Evolutionary conservation across 192 early-diverging fungal species (phyloP), one percentile per base, ranked within the genome.

Genomic region (Umbelopsis ramanniana): DNA sequence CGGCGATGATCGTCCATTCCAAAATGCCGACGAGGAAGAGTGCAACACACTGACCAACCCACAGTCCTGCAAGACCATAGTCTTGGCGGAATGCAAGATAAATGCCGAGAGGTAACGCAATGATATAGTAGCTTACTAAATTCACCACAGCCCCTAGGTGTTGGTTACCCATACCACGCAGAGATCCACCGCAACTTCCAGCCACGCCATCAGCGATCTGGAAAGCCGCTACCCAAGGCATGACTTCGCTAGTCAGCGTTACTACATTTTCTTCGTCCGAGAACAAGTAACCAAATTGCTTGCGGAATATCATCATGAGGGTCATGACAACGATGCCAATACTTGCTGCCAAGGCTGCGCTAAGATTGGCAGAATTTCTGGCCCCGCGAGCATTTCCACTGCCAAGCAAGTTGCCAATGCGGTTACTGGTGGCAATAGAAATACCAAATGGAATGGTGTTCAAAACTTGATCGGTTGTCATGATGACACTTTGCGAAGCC

Each of bases 211-310:
- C 87, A 3, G 71, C 63, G 23, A 72, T 72, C 24, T 94, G 93
- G 78, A 89, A 93, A 46, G 89, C n/a, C 0, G 94, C 94, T 37
- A 83, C 90, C 21, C 92, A 76, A 0, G 95, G 95, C 78, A 97
- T 79, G 19, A 97, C 80, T 50, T 69, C 67, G 2, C 90, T 88
- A 1, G 94, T 91, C 4, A 91, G 76, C 19, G 68, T 72, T 38
- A 94, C 81, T n/a, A 98, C 91, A 0, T 84, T 81, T 0, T 70
- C 68, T 73, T 96, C 91, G 52, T 86, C 75, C 24, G 89, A 90
- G 73, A 91, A 93, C 45, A 93, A 60, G 17, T 68, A 72, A 17
- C 93, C 93, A 84, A 87, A 88, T 19, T 74, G 68, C 33, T 79
- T 57, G 48, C 88, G 84, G 29, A 88, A 79, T 0, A 72, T 0